Evolutionary conservation across 352 stramenopile genomes (phyloP), one percentile per base, ranked within the genome.

Genomic region (Thraustochytrium striatum): DNA sequence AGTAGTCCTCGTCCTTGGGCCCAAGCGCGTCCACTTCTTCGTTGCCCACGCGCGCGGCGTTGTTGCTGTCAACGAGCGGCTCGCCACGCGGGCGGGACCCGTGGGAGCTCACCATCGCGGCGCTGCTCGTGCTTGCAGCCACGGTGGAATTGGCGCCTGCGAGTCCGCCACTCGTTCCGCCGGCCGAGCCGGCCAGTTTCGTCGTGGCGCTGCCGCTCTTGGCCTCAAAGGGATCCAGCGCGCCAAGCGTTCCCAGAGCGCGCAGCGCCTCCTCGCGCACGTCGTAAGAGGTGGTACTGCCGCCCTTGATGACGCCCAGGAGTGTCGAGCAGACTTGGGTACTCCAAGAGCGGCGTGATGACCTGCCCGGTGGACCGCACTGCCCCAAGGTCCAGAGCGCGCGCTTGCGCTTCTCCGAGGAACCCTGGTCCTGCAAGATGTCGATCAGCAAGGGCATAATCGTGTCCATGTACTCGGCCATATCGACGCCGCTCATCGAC

Each of bases 1-100:
- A 99, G 82, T 98, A 98, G 57, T 94, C 89, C 55, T 98, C 94
- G 2, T 93, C 89, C 57, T 94, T 88, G 3, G 85, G 47, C 92
- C 90, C 88, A 92, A 81, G 80, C 36, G 70, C 43, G 36, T 81
- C 72, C 3, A 38, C 25, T 16, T 85, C 82, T 39, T 82, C 38
- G 33, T 16, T 82, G 61, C n/a, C 69, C 52, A 13, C 81, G 57
- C 11, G 59, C 7, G 57, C 61, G 52, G 57, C 44, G 50, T 81
- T 79, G 57, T 35, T 72, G 9, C 28, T 62, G 36, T 93, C 88
- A 16, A 91, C 69, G 47, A 90, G 85, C 47, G 87, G 69, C 21
- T 95, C 87, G 39, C 21, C 5, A 28, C 39, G 16, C 5, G 21
- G 16, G 3, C 21, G 39, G 13, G 21, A 8, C 16, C 3, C n/a